A percentile compares a stretch with the other conserved stretches of the same genome.
phyloP scores from a whole-genome alignment of 2,329 filamentous ascomycete species.

The Aureobasidium sp. region DNA sequence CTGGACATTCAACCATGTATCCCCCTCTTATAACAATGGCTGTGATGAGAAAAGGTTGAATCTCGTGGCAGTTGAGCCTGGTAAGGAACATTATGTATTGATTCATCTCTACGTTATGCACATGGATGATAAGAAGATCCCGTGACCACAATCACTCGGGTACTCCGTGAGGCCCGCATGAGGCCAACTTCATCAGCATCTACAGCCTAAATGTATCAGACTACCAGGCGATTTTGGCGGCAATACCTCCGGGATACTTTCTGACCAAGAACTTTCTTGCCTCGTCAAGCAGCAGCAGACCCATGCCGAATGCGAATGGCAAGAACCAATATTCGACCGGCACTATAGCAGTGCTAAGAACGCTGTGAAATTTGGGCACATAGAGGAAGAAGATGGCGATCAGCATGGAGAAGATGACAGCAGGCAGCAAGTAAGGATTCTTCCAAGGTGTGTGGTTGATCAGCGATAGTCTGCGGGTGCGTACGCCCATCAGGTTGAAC shows the following conservation, averaged over 20 bases:
- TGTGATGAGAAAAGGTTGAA: no score
- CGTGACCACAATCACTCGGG: no score
- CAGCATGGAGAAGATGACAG: conserved; percentile 60
- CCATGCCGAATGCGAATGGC: conserved; percentile 64
- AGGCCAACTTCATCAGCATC: not conserved
- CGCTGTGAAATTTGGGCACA: conserved; percentile 55
- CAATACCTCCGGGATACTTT: conserved; percentile 49
- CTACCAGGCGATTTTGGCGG: conserved; percentile 60
- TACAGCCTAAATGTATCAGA: no score
- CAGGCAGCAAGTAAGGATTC: conserved; percentile 63
- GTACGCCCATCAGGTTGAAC: conserved; percentile 66
- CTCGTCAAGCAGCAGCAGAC: conserved; percentile 60
- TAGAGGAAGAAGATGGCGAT: conserved; percentile 64
- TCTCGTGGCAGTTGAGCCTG: no score
- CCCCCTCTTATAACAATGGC: no score
- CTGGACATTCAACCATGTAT: no score
- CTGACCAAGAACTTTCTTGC: conserved; percentile 56
- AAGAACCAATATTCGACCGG: conserved; percentile 71
- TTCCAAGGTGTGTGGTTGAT: conserved; percentile 64
- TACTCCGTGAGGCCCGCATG: no score
- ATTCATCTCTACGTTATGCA: not conserved
- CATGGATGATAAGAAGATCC: not conserved
- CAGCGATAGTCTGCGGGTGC: conserved; percentile 54
- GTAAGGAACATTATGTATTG: no score
- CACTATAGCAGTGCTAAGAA: conserved; percentile 55